phyloP scores from a whole-genome alignment of 2,329 filamentous ascomycete species.

The Fragosphaeria purpurea region DNA sequence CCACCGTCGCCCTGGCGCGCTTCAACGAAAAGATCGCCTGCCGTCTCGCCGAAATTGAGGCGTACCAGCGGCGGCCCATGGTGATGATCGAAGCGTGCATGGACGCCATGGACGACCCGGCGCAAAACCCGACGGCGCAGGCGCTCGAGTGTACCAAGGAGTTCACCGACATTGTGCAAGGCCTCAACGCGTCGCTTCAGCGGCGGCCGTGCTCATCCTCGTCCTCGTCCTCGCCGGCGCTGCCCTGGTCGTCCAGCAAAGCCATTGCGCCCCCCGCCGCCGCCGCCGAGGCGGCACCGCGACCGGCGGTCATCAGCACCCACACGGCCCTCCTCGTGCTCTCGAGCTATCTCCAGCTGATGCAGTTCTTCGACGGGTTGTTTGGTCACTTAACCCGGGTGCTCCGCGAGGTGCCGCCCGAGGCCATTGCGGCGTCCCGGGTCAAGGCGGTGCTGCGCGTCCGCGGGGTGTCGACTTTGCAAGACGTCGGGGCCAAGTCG shows the following conservation, averaged over 20 bases:
- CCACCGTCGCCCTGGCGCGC: background rate
- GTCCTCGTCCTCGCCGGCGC: background rate
- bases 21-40: background rate
- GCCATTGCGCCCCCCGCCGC: background rate
- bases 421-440: background rate
- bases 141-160: background rate
- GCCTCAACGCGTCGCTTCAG: background rate
- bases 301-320: background rate
- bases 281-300: background rate
- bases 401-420: background rate
- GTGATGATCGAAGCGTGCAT: background rate
- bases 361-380: background rate
- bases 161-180: background rate
- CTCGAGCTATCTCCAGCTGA: background rate
- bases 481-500: background rate
- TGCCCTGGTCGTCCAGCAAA: background rate
- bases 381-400: background rate
- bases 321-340: background rate
- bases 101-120: background rate
- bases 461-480: background rate
- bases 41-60: background rate
- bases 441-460: background rate
- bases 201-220: background rate
- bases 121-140: background rate
- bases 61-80: no score